These are phyloP conservation scores for Dimocarpus longan DNA, from an alignment of 345 rosid species.

Conservation along the genomic window DNA sequence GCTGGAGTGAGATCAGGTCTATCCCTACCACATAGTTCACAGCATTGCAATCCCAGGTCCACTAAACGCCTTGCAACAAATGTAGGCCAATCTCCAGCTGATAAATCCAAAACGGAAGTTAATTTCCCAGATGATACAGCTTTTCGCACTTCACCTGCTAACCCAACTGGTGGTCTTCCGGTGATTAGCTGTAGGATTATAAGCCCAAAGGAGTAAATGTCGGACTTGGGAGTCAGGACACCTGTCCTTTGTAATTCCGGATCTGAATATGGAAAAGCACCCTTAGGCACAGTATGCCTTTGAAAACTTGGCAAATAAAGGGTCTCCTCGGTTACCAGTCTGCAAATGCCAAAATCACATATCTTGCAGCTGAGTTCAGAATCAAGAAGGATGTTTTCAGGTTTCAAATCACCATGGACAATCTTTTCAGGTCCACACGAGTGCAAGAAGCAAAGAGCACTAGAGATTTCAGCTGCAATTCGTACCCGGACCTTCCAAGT, in stretches of 20 bases:
- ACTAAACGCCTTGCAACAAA: conserved; percentile 47
- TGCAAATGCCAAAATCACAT: conserved; percentile 66
- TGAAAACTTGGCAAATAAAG: conserved; percentile 46
- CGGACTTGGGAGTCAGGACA: conserved; percentile 58
- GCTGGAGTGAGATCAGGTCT: conserved; percentile 66
- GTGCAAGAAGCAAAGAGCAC: conserved; percentile 78
- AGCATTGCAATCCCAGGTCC: conserved; percentile 63
- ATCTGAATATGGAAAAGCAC: conserved; percentile 63
- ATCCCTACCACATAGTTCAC: conserved; percentile 48
- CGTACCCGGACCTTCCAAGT: conserved; percentile 59
- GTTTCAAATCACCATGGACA: conserved; percentile 74
- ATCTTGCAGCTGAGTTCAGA: conserved; percentile 70
- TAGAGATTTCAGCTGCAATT: conserved; percentile 62
- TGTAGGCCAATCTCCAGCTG: conserved; percentile 73
- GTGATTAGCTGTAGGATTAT: conserved; percentile 70
- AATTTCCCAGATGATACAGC: conserved; percentile 46
- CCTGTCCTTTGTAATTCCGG: conserved; percentile 65
- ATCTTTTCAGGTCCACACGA: conserved; percentile 71
- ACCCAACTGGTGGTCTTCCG: conserved; percentile 55
- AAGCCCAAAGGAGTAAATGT: conserved; percentile 63
- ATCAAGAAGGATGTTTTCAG: conserved; percentile 66
- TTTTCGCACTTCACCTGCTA: conserved; percentile 52
- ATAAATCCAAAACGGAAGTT: conserved; percentile 53
- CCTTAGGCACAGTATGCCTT: conserved; percentile 43
- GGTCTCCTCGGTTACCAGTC: conserved; percentile 51